Conservation (phyloP, 2,329 filamentous ascomycete species). For the Sclerotinia borealis region DNA sequence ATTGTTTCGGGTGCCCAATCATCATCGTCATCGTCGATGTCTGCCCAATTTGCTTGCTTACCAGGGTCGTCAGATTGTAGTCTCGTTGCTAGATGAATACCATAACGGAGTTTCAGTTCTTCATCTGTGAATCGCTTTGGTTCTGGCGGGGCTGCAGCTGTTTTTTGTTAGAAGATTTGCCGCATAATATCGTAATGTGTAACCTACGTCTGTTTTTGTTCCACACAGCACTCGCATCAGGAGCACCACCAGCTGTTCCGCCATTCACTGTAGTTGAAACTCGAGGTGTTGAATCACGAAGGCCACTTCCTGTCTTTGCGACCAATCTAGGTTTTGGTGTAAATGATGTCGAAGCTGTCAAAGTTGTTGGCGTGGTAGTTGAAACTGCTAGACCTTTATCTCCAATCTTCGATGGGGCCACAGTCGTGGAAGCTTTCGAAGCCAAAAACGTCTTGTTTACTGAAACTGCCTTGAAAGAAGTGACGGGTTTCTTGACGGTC, state of each 20-base stretch:
- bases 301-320: slow-evolving; percentile 62
- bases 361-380: slow-evolving; percentile 32
- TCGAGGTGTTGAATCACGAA: slow-evolving; percentile 47
- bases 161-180: slow-evolving; percentile 22
- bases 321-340: slow-evolving; percentile 65
- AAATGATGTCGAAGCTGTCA: slow-evolving; percentile 37
- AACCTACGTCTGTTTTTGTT: slow-evolving; percentile 78
- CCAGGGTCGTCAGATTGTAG: slow-evolving; percentile 68
- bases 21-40: slow-evolving; percentile 84
- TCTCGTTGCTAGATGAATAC: slow-evolving; percentile 77
- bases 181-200: not conserved
- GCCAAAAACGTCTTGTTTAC: slow-evolving; percentile 79
- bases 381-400: slow-evolving; percentile 38
- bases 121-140: slow-evolving; percentile 82
- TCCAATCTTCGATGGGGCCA: slow-evolving; percentile 42
- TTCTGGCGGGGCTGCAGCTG: slow-evolving; percentile 59
- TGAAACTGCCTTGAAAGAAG: slow-evolving; percentile 78
- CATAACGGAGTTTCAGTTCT: slow-evolving; percentile 75
- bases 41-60: slow-evolving; percentile 80
- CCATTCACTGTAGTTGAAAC: slow-evolving; percentile 43
- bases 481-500: slow-evolving; percentile 60
- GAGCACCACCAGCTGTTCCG: slow-evolving; percentile 53
- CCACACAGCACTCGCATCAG: slow-evolving; percentile 73
- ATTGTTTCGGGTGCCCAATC: slow-evolving; percentile 82
- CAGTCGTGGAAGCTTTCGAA: slow-evolving; percentile 53